Base-by-base conservation (phyloP, 345 rosid genomes). In the Eucalyptus marginata region DNA sequence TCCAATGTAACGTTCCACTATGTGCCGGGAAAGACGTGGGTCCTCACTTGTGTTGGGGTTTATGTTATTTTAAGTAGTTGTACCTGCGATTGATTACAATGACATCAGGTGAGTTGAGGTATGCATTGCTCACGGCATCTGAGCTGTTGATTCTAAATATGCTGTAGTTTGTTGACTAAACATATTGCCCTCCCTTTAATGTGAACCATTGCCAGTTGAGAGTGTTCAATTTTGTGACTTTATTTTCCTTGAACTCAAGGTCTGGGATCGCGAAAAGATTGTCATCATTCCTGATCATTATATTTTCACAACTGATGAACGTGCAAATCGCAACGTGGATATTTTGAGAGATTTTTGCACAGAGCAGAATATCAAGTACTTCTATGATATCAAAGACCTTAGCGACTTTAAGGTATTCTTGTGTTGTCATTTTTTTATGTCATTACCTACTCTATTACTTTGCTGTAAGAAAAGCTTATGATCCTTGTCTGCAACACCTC, bases 271-370 rank as follows among this genome's bases (percentile, higher is more conserved):
- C 13, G 99, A 98, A 93, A 97, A 97, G 95, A 71, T 98, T 90
- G 98, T 98, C 87, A 94, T 98, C 86, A 98, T 98, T 86, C 99
- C 99, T 51, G 99, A 98, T 68, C 99, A 98, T 93, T 98, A 98
- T 87, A 97, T 98, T 76, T 97, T 98, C 95, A 98, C 99, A 36
- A 86, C 91, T 56, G 99, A 98, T 90, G 96, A 98, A 88, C 99
- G 96, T 86, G 98, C 99, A 16, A 98, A 98, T 86, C 97, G 99
- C 6, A 98, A 98, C 87, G 99, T 98, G 89, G 99, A 97, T 91
- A 97, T 97, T 90, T 90, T 98, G 95, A 94, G 99, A 90, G 98
- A 97, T 79, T 96, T 96, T 93, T 98, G 98, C 93, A 86, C 10
- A 10, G 98, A 98, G 88, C 99, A 97, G 91, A 93, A 98, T 85